Conservation (phyloP, 2,329 filamentous ascomycete genomes). For the Diaporthe capsici region DNA sequence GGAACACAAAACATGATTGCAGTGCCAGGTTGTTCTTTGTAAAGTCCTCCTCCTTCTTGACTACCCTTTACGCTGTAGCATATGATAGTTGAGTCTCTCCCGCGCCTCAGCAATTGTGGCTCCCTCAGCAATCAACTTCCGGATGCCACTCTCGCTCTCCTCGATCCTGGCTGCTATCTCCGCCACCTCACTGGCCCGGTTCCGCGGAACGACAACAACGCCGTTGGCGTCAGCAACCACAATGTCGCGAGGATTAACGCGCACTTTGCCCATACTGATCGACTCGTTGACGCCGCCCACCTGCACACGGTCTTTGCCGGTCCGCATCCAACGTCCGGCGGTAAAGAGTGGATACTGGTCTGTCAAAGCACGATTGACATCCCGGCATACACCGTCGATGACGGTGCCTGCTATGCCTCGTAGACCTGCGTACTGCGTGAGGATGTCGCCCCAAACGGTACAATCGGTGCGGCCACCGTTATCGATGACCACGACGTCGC, state of each 20-base stretch:
- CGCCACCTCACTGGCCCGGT: neutral
- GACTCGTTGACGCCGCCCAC: constrained; percentile 4
- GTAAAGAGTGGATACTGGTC: neutral
- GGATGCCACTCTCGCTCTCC: neutral
- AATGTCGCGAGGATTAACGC: constrained; percentile 1
- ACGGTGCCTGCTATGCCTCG: neutral
- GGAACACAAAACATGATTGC: too few species aligned
- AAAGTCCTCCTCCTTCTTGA: neutral
- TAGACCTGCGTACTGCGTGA: neutral
- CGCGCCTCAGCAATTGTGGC: constrained; percentile 4
- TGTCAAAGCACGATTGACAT: neutral
- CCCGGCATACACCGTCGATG: constrained; percentile 1
- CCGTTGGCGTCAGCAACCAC: constrained; percentile 10
- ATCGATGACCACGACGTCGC: neutral
- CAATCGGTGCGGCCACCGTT: constrained; percentile 9
- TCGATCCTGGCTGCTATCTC: neutral
- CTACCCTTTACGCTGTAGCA: neutral
- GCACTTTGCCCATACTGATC: neutral
- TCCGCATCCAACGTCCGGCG: constrained; percentile 1
- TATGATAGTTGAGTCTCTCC: neutral
- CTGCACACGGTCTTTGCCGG: constrained; percentile 3
- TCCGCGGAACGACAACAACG: neutral
- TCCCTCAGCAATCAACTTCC: neutral
- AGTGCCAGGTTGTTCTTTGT: too few species aligned
- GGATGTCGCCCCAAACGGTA: constrained; percentile 1